phyloP scores from a whole-genome alignment of 2,329 filamentous ascomycete genomes.

The Arthrobotrys musiformis region DNA sequence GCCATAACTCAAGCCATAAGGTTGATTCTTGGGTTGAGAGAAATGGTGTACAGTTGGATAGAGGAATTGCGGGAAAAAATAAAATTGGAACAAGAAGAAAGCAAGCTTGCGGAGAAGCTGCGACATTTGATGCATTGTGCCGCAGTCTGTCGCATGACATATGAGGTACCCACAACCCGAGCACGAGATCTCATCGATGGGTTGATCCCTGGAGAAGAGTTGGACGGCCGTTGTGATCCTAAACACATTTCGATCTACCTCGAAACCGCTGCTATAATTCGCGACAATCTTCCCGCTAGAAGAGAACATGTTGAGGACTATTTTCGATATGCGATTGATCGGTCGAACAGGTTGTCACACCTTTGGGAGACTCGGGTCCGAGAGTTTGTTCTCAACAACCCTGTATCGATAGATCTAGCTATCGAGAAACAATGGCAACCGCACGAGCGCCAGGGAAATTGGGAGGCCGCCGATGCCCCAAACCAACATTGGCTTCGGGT shows the following conservation, averaged over 20 bases:
- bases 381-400: constrained; percentile 53
- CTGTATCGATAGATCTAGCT: constrained; percentile 58
- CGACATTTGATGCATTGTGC: constrained; percentile 51
- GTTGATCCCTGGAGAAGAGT: background rate
- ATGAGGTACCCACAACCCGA: constrained; percentile 57
- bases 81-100: constrained; percentile 28
- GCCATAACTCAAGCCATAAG: constrained; percentile 30
- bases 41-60: constrained; percentile 55
- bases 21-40: constrained; percentile 52
- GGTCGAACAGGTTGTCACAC: constrained; percentile 47
- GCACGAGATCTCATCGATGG: constrained; percentile 33
- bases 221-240: constrained; percentile 25
- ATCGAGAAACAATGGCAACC: constrained; percentile 59
- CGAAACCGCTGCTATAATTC: constrained; percentile 43
- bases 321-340: constrained; percentile 40
- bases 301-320: constrained; percentile 58
- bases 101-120: constrained; percentile 37
- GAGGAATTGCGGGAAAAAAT: constrained; percentile 37
- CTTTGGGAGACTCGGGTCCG: constrained; percentile 54
- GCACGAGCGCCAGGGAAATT: constrained; percentile 58
- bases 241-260: constrained; percentile 30
- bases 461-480: constrained; percentile 58
- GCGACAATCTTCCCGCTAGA: constrained; percentile 43
- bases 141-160: constrained; percentile 57
- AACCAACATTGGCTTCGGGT: constrained; percentile 62